Evolutionary conservation across 208 protist genomes (phyloP).

Genomic region (Acanthamoeba castellanii): DNA sequence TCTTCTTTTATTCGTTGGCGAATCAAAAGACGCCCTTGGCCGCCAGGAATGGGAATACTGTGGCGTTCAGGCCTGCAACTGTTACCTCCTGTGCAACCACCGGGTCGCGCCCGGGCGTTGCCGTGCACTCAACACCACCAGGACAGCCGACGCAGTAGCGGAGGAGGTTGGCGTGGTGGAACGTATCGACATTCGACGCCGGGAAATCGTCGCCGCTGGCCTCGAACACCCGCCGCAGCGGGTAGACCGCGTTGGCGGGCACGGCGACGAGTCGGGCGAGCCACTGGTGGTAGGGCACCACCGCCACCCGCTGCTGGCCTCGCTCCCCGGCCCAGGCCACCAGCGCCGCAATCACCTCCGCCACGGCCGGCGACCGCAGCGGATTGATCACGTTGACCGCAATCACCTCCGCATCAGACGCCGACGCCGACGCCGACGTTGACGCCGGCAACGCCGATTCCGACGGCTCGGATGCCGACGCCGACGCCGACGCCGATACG

Average conservation of each 20-base stretch:
- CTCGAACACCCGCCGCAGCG: slow-evolving; percentile 17
- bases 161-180: neutral
- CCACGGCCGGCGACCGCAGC: neutral
- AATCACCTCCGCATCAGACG: neutral
- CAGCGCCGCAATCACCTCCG: neutral
- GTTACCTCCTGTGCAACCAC: too few relatives aligned
- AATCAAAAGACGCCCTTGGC: too few relatives aligned
- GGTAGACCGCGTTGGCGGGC: neutral
- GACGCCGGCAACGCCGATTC: neutral
- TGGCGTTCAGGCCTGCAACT: too few relatives aligned
- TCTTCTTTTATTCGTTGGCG: too few relatives aligned
- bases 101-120: too few relatives aligned
- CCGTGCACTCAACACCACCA: too few relatives aligned
- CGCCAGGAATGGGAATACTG: too few relatives aligned
- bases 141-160: neutral
- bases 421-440: neutral
- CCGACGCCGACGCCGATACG: neutral
- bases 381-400: slow-evolving; percentile 14
- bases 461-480: neutral
- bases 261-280: neutral
- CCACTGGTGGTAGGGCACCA: slow-evolving; percentile 22
- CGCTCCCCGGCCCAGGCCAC: neutral
- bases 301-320: neutral
- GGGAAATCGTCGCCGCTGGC: neutral
- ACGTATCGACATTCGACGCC: neutral